Base-by-base conservation (phyloP, 768 basidiomycete species). In the Lactarius akahatsu region DNA sequence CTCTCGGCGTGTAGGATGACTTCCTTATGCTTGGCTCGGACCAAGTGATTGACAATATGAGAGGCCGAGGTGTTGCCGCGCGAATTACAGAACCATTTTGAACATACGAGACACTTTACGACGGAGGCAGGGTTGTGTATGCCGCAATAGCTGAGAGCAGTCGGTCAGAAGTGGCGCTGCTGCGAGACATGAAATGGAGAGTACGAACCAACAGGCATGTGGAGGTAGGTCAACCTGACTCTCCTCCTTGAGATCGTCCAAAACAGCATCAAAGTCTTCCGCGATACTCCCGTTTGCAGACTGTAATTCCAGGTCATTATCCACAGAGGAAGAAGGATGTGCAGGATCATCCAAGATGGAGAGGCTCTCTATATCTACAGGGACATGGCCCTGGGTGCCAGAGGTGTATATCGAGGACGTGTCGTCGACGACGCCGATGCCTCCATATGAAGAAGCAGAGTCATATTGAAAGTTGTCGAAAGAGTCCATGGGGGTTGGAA, bases 61-160 rank as follows among this genome's bases (percentile, higher is more conserved):
- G 96, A 98, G 2, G 96, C 95, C 1, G 96, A 97, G 5, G 96
- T 97, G 73, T 97, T 97, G 64, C 96, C 96, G 38, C 97, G 87
- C 13, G 96, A 96, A 76, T 99, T 99, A 82, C 97, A 99, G 77
- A 99, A 99, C 94, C 94, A 96, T 75, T 96, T 96, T 23, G 88
- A 85, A 74, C 94, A 96, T 58, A 96, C 74, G 58, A 95, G 83
- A 72, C 94, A 96, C 78, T 96, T 97, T 68, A 98, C 97, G 30
- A 99, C 97, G 41, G 93, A 95, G 7, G 96, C 91, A 7, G 97
- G 96, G 57, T 93, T 94, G 78, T 98, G 96, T 52, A 98, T 98
- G 28, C 97, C 97, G 73, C 97, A 99, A 73, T 99, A 99, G 75
- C 96, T 97, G 69, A 43, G 30, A 41, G 52, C 52, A 34, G 30